Base-by-base conservation (phyloP, 2,329 filamentous ascomycete species). In the Zalaria sp. region DNA sequence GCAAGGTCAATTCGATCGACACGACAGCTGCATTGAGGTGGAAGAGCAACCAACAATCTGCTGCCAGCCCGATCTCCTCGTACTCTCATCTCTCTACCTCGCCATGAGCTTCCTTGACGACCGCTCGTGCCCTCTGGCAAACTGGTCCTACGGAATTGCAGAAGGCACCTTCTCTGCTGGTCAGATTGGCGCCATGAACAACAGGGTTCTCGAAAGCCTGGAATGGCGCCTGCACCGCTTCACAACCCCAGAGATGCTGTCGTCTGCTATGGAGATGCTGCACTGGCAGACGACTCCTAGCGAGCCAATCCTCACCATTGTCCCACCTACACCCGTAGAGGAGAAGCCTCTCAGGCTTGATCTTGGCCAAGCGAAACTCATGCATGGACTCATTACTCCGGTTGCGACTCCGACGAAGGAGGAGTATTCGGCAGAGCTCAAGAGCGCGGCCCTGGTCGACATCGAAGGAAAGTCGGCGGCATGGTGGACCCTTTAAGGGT, bases 61-160 rank as follows among this genome's bases (percentile, higher is more conserved):
- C 18, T 18, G 44, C 3, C 43, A 49, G 7, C 45, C 51, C 29
- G 51, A 51, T 28, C 45, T 54, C 4, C 44, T 56, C 18, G 41
- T 51, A n/a, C 43, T 53, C 27, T 44, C 53, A 4, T 48, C 53
- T 1, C 43, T 57, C 40, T 49, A 43, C 27, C 49, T 57, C 11
- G 52, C 53, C 18, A 47, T 51, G 4, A 49, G 44, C n/a, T 55
- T 52, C 43, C 51, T 48, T 6, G 43, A 53, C 38, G 55, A 58
- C 35, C 36, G 47, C n/a, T 42, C 54, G 6, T 48, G 49, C 3
- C 36, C 37, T 5, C 34, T 48, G 5, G 39, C 45, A 2, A 49
- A 49, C 46, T 53, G 52, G 51, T 50, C 51, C n/a, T 41, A 42
- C 25, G 39, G 50, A 10, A 48, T 56, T 5, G 48, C 51, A 32